phyloP scores from a whole-genome alignment of 257 asterid genomes.

The Anisodus tanguticus region DNA sequence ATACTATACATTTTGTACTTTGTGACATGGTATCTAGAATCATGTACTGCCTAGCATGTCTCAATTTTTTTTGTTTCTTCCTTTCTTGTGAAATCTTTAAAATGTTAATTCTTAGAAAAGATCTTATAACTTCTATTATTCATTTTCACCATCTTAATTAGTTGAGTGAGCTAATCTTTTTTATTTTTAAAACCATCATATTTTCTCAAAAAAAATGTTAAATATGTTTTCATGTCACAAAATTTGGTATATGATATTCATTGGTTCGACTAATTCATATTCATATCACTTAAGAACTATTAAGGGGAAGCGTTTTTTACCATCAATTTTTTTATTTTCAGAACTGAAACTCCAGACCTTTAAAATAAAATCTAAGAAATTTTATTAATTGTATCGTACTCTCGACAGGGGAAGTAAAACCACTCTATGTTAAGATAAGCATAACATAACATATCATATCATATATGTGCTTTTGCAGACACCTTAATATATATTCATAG shows the following conservation, averaged over 20 bases:
- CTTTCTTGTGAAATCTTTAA: not conserved
- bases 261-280: not conserved
- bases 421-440: conserved; percentile 1
- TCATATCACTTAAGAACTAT: too few relatives aligned
- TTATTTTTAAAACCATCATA: not conserved
- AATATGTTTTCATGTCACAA: not conserved
- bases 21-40: conserved; percentile 14
- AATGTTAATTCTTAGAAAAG: not conserved
- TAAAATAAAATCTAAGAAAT: not conserved
- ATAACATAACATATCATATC: not conserved
- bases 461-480: not conserved
- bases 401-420: not conserved
- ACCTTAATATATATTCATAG: not conserved
- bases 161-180: not conserved
- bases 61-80: not conserved
- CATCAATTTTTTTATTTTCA: not conserved
- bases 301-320: not conserved
- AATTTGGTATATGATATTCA: too few relatives aligned
- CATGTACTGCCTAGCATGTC: conserved; percentile 51
- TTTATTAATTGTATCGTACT: not conserved
- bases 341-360: not conserved
- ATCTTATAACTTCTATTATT: not conserved
- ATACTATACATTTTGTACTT: not conserved
- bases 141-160: not conserved
- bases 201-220: not conserved